Evolutionary conservation across 208 protist genomes (phyloP), one percentile per base, ranked within the genome.

Genomic region (Novymonas esmeraldas): DNA sequence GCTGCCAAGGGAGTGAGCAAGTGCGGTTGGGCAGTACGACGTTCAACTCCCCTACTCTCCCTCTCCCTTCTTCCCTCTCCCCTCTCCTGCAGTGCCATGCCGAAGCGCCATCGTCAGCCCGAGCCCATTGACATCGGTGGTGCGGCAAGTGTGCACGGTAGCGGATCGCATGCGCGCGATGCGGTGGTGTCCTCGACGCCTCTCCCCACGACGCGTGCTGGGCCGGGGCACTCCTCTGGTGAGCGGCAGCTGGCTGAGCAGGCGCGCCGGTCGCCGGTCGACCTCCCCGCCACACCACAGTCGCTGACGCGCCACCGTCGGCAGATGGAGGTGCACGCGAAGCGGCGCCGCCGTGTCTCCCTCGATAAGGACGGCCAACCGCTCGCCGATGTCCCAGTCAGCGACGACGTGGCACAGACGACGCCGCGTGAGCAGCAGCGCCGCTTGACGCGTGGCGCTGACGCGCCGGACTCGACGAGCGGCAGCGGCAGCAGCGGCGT

Each of bases 41-140:
- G n/a, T n/a, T n/a, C n/a, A n/a, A n/a, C n/a, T n/a, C n/a, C 45
- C 9, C 45, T 4, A n/a, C 45, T 16, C 22, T 6, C 45, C 9
- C 45, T 16, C 45, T 16, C 45, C 45, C n/a, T n/a, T n/a, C 36
- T 14, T 16, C 16, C 45, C 45, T 50, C 9, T 16, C 45, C 45
- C 45, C 16, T 16, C 9, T 4, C 45, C 45, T 26, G 6, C 16
- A 16, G 10, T 34, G 20, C 29, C 7, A 93, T 95, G 86, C 86
- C 82, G 9, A 93, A 93, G 78, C 84, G 82, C 22, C 87, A 93
- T 70, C 85, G 84, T 36, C 84, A 89, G 71, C 85, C 84, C 6
- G 78, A 91, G 57, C 74, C 74, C n/a, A 74, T 87, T n/a, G 64
- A 75, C 29, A 74, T 79, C 39, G 36, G 63, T 16, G 70, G 59